These are phyloP conservation scores for Gliomastix tumulicola DNA, from an alignment of 2,329 filamentous ascomycete genomes.

Conservation along the genomic window DNA sequence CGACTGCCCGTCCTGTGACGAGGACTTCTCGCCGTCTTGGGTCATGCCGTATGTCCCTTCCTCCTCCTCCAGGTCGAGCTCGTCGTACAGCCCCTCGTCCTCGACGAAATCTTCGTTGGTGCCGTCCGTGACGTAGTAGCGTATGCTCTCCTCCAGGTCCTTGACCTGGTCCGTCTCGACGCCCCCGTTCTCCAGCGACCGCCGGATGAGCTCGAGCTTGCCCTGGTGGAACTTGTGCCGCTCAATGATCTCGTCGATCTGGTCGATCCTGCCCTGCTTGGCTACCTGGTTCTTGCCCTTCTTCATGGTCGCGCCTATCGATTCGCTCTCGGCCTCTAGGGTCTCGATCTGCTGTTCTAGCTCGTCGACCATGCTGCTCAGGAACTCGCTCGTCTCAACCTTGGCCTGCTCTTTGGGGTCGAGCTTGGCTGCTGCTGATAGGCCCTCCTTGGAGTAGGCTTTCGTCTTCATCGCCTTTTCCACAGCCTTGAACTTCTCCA, in stretches of 20 bases:
- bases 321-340: constrained; percentile 83
- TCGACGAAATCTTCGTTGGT: constrained; percentile 86
- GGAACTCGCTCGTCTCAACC: constrained; percentile 78
- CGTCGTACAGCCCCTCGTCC: constrained; percentile 92
- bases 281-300: constrained; percentile 83
- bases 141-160: constrained; percentile 85
- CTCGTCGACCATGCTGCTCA: constrained; percentile 82
- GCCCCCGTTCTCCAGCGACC: constrained; percentile 86
- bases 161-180: constrained; percentile 82
- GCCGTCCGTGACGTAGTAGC: constrained; percentile 90
- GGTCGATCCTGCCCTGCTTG: constrained; percentile 81
- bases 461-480: constrained; percentile 99
- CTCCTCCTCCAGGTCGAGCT: constrained; percentile 85
- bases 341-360: constrained; percentile 90
- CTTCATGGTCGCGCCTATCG: constrained; percentile 82
- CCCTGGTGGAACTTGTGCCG: constrained; percentile 94
- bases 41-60: constrained; percentile 80
- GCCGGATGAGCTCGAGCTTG: constrained; percentile 84
- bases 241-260: constrained; percentile 79
- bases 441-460: constrained; percentile 95
- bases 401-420: constrained; percentile 98
- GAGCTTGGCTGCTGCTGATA: constrained; percentile 84
- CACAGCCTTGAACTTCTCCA: constrained; percentile 99
- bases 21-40: constrained; percentile 75
- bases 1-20: constrained; percentile 93